Conservation (phyloP, 1,139 yeast genomes). For the Yamadazyma kanchanaburiensis region DNA sequence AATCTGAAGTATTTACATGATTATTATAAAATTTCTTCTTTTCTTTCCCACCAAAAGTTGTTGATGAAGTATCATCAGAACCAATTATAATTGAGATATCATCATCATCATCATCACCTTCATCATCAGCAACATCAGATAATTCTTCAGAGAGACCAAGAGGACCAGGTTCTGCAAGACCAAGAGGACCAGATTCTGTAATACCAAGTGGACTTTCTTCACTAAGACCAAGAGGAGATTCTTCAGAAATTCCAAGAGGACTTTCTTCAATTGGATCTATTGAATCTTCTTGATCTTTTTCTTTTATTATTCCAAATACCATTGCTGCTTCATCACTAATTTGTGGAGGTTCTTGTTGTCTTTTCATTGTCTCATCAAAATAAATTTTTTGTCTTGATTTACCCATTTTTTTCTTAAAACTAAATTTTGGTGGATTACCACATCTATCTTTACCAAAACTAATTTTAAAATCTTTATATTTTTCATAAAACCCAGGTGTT, state of each 20-base stretch:
- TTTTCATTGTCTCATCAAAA: conserved; percentile 10
- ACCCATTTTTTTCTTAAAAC: conserved; percentile 31
- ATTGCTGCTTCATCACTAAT: conserved; percentile 43
- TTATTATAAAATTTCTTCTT: conserved; percentile 14
- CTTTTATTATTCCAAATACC: conserved; percentile 44
- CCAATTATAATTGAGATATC: conserved; percentile 44
- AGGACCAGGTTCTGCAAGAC: neutral
- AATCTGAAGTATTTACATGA: conserved; percentile 19
- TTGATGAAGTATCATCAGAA: conserved; percentile 36
- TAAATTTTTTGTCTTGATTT: conserved; percentile 15
- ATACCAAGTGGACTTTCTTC: neutral
- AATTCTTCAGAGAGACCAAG: conserved; percentile 5
- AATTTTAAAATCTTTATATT: conserved; percentile 37
- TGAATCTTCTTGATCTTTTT: conserved; percentile 10
- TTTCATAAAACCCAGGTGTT: conserved; percentile 34
- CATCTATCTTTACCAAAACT: conserved; percentile 49
- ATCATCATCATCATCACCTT: conserved; percentile 33
- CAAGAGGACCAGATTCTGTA: too few relatives aligned
- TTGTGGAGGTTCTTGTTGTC: conserved; percentile 6
- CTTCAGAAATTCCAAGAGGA: neutral
- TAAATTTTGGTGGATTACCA: conserved; percentile 46
- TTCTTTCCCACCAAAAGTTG: conserved; percentile 17
- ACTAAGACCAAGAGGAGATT: neutral
- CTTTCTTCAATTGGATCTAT: neutral
- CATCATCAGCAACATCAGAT: conserved; percentile 13